Base-by-base conservation (phyloP, 2,329 filamentous ascomycete species). In the Aspergillus jensenii region DNA sequence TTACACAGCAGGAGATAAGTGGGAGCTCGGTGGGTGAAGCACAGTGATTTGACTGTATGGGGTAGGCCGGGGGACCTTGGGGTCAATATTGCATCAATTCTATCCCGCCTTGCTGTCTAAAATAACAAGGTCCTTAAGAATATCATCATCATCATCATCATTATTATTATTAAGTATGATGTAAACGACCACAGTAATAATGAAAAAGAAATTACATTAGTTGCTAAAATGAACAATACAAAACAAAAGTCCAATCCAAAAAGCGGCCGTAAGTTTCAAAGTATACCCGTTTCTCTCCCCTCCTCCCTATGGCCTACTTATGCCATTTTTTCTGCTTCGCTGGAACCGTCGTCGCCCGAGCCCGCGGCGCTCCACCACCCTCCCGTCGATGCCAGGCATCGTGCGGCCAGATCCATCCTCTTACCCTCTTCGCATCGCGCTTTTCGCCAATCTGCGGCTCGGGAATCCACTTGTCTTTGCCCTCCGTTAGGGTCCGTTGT, bases 361-460 rank as follows among this genome's bases (percentile, higher is more conserved):
- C 62, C 31, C 71, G 65, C 35, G 67, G 56, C 9, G 52, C 64
- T 23, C 75, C 72, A 27, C 76, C 76, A 3, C 78, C 78, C 71
- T 87, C 85, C 47, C 82, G 74, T 65, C 84, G 81, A 68, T 83
- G 82, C 71, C 85, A 79, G 31, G 82, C 78, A 75, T 88, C 85
- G 51, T 83, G 79, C 4, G 85, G 85, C 73, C 81, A 83, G 1
- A 86, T 82, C 85, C 85, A 88, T 0, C 85, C 85, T 44, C 85
- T 71, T 2, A 82, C 75, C 21, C 83, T 73, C 75, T 86, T 87
- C 23, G 84, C 84, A 68, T 84, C 82, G 23, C 85, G 72, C 68
- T 82, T 83, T 76, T 88, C 85, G n/a, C 79, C 78, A 61, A 82
- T 81, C 46, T 84, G 79, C 19, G 78, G 80, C 69, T 84, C 83